Percentiles rank a stretch among this genome's conserved stretches.
These are phyloP conservation scores for Ogataea angusta DNA, from an alignment of 805 yeast genomes.

Conservation along the genomic window DNA sequence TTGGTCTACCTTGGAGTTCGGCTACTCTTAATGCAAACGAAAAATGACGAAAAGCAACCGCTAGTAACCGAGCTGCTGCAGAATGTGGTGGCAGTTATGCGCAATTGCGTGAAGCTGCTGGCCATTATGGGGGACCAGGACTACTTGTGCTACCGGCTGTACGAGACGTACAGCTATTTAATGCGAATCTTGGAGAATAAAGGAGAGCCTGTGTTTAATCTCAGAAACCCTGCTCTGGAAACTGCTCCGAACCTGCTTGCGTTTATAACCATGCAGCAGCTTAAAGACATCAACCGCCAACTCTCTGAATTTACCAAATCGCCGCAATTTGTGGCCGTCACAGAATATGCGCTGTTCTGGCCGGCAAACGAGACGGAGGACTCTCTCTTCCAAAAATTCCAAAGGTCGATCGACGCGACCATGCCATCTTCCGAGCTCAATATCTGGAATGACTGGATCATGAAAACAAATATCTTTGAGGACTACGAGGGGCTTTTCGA, in stretches of 20 bases:
- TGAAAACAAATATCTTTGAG: constrained; percentile 12
- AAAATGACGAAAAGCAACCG: not conserved
- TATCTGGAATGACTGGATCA: constrained; percentile 18
- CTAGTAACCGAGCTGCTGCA: not conserved
- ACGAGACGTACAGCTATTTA: constrained; percentile 10
- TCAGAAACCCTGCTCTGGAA: constrained; percentile 3
- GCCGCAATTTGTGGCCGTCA: not conserved
- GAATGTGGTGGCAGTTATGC: constrained; percentile 7
- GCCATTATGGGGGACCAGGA: constrained; percentile 21
- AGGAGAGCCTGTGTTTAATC: constrained; percentile 18
- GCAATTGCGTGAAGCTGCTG: constrained; percentile 11
- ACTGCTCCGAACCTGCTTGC: constrained; percentile 9
- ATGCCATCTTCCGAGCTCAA: not conserved
- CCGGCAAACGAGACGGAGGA: constrained; percentile 1
- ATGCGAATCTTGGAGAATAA: constrained; percentile 17
- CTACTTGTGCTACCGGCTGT: constrained; percentile 15
- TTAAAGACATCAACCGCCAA: constrained; percentile 1
- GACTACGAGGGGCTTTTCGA: constrained; percentile 8
- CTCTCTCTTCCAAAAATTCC: constrained; percentile 1
- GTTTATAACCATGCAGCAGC: not conserved
- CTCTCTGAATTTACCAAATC: constrained; percentile 3
- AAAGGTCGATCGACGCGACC: not conserved
- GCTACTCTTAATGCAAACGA: constrained; percentile 6
- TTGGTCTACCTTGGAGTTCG: constrained; percentile 14
- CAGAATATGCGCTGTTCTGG: constrained; percentile 1